A percentile compares a stretch with the other conserved stretches of the same genome.
These are phyloP conservation scores for Colletotrichum somersetense DNA, from an alignment of 2,329 filamentous ascomycete genomes.

Conservation along the genomic window DNA sequence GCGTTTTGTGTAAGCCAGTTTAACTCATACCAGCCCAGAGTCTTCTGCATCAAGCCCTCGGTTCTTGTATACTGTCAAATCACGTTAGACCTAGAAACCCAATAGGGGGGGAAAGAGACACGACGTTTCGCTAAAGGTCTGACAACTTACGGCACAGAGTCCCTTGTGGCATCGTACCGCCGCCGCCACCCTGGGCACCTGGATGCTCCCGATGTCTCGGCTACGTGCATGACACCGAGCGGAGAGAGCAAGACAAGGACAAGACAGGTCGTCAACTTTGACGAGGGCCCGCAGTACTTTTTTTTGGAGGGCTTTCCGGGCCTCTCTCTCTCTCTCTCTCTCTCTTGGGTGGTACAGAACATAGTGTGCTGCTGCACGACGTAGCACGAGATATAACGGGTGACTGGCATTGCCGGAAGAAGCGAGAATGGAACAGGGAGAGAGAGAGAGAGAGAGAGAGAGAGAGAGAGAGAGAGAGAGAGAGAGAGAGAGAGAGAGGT, in stretches of 20 bases:
- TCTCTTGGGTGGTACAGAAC: neutral
- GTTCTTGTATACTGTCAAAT: neutral
- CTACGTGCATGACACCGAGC: neutral
- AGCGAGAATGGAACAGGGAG: neutral
- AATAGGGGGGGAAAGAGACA: no score
- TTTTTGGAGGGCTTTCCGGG: neutral
- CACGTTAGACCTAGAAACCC: neutral
- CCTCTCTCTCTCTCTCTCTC: neutral
- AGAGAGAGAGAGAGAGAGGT: no score
- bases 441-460: no score
- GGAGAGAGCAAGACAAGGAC: neutral
- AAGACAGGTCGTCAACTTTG: neutral
- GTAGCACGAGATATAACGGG: conserved; percentile 22
- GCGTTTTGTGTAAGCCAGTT: neutral
- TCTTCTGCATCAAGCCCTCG: neutral
- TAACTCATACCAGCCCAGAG: neutral
- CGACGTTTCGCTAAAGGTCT: neutral
- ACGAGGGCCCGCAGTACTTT: neutral
- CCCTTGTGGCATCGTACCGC: neutral
- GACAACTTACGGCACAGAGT: neutral
- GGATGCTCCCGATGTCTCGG: neutral
- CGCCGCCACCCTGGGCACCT: neutral
- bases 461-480: no score
- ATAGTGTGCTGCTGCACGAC: neutral
- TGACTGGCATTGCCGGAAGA: neutral